A percentile compares a stretch with the other conserved stretches of the same genome.
Conservation (phyloP, 1,139 yeast genomes). For the Arxiozyma bovina region DNA sequence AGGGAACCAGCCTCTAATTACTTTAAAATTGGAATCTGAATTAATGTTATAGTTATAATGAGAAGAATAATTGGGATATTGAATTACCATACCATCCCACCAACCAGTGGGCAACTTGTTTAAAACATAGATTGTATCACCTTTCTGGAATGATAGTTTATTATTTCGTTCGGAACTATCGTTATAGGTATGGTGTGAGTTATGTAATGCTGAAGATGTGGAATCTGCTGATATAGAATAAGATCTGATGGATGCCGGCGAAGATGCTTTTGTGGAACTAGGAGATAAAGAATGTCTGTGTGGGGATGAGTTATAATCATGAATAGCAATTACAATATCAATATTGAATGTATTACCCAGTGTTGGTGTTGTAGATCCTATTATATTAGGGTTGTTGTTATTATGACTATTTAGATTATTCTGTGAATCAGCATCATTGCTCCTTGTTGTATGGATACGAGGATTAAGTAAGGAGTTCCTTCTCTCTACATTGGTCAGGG, state of each 20-base stretch:
- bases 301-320: conserved; percentile 12
- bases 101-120: conserved; percentile 51
- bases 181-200: conserved; percentile 1
- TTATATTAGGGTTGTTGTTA: background rate
- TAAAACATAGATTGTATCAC: conserved; percentile 32
- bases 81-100: conserved; percentile 57
- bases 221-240: background rate
- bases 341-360: conserved; percentile 22
- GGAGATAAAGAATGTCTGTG: background rate
- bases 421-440: background rate
- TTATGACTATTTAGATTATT: background rate
- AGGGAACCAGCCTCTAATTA: conserved; percentile 72
- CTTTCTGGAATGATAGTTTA: conserved; percentile 16
- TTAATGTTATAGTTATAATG: background rate
- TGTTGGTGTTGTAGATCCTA: background rate
- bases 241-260: background rate
- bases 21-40: conserved; percentile 14
- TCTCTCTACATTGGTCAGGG: background rate
- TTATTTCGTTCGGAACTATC: conserved; percentile 9
- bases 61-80: conserved; percentile 11
- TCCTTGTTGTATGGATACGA: background rate
- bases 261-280: background rate
- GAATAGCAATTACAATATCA: conserved; percentile 25
- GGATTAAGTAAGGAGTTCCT: background rate
- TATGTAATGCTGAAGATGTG: background rate